Base-by-base conservation (phyloP, 1,139 yeast species). In the Diutina ranongensis region DNA sequence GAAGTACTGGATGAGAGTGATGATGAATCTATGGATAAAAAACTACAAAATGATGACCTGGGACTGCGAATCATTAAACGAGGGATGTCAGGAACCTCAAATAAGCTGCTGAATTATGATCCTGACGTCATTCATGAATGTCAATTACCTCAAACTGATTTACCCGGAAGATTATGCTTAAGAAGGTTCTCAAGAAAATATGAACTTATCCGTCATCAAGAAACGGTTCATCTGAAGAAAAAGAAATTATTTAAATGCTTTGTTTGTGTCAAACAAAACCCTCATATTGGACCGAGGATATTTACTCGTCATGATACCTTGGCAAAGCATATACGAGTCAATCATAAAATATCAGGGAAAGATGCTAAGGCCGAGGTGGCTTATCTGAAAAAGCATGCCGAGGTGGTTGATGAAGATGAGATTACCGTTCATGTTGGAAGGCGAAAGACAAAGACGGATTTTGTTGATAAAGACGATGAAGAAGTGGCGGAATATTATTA, bases 271-370 rank as follows among this genome's bases (percentile, higher is more conserved):
- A 80, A 77, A 54, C 80, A 76, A 54, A 68, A 71, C 51, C 76
- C 76, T 0, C 57, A 57, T 8, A 64, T 66, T 21, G 75, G 74
- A 0, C 71, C 79, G 18, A 65, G 92, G 64, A 87, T 95, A 2
- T 92, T 92, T 59, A 84, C 95, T 45, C 77, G 98, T 52, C 85
- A 88, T 61, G 98, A 92, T 63, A 97, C 98, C 2, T 72, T 92
- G 52, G 88, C 95, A 19, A 79, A 97, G 58, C 98, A 92, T 61
- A 81, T 87, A 45, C 73, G 95, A 50, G 92, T 87, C 31, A 89
- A 92, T 65, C 97, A 89, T 63, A 78, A 79, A 48, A 71, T 83
- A 32, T 72, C 76, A 4, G 81, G 83, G 31, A 75, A 75, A 52
- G 84, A 80, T 55, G 87, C 86, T 25, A 77, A 71, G 51, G 72